Evolutionary conservation across 306 rosid species (phyloP).

Genomic region (Senna tora): DNA sequence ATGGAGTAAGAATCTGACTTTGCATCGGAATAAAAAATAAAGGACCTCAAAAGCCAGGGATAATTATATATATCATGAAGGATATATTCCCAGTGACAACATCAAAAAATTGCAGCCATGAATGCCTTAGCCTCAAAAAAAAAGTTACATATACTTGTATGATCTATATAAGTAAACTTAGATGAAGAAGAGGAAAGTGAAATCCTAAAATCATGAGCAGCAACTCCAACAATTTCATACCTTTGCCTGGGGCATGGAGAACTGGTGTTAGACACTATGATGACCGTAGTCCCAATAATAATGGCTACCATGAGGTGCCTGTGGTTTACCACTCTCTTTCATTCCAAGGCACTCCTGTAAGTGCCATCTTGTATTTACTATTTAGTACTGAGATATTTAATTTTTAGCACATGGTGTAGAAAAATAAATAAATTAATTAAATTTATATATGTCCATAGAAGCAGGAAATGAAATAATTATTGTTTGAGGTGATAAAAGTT

Average conservation of each 20-base stretch:
- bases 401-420: not conserved
- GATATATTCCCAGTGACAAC: constrained; percentile 18
- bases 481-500: not conserved
- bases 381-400: not conserved
- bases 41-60: constrained; percentile 1
- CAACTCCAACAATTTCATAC: constrained; percentile 45
- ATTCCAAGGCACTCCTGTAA: constrained; percentile 44
- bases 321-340: constrained; percentile 40
- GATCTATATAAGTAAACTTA: constrained; percentile 13
- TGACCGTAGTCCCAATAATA: constrained; percentile 35
- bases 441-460: not conserved
- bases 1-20: constrained; percentile 49
- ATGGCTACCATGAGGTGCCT: constrained; percentile 46
- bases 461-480: not conserved
- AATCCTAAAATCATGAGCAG: constrained; percentile 49
- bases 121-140: not conserved
- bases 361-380: constrained; percentile 39
- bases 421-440: not conserved
- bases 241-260: constrained; percentile 39
- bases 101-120: not conserved
- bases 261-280: constrained; percentile 41
- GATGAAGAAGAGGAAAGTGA: constrained; percentile 17
- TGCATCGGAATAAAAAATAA: constrained; percentile 36
- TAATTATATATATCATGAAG: not conserved
- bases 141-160: constrained; percentile 17